Evolutionary conservation across 306 rosid genomes (phyloP).

Genomic region (Pterocarpus macrocarpus): DNA sequence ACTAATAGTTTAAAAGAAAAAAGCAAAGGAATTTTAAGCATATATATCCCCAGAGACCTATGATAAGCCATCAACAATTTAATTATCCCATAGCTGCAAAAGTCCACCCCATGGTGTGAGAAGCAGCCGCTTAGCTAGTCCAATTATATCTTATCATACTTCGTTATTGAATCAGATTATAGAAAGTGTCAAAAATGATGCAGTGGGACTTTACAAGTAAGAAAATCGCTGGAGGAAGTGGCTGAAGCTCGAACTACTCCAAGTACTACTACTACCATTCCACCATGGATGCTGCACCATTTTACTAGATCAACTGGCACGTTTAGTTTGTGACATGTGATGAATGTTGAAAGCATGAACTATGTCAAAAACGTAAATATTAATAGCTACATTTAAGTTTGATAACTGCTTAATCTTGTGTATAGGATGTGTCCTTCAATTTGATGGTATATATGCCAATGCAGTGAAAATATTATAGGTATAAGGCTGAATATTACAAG

Average conservation of each 20-base stretch:
- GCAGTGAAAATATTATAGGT: not conserved
- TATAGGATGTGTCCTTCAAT: constrained; percentile 9
- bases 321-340: constrained; percentile 14
- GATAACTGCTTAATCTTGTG: constrained; percentile 7
- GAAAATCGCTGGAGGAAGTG: constrained; percentile 41
- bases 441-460: not conserved
- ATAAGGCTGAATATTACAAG: no score
- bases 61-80: not conserved
- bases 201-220: constrained; percentile 57
- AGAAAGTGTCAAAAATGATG: constrained; percentile 32
- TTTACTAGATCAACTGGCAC: constrained; percentile 34
- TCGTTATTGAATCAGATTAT: not conserved
- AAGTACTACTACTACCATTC: constrained; percentile 43
- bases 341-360: constrained; percentile 26
- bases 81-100: not conserved
- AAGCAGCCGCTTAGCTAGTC: not conserved
- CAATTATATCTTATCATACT: not conserved
- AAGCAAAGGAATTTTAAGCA: no score
- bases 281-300: constrained; percentile 71
- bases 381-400: not conserved
- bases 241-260: constrained; percentile 46
- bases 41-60: not conserved
- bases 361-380: not conserved
- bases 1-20: no score
- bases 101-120: constrained; percentile 3